These are phyloP conservation scores for Pichia paraexigua DNA, from an alignment of 805 yeast genomes.

Conservation along the genomic window DNA sequence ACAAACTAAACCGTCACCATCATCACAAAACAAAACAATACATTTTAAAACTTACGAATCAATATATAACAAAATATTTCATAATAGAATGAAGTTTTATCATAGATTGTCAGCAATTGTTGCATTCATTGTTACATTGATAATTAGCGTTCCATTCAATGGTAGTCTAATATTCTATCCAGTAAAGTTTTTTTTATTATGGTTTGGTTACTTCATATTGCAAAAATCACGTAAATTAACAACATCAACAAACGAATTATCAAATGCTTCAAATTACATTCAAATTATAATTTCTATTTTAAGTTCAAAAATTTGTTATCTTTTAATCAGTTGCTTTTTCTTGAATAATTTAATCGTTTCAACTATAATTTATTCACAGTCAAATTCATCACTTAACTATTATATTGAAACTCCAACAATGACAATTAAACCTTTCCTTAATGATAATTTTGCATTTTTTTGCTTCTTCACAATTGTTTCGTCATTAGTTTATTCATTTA, in stretches of 20 bases:
- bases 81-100: constrained; percentile 24
- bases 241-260: constrained; percentile 20
- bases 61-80: constrained; percentile 17
- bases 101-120: constrained; percentile 20
- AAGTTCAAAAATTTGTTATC: constrained; percentile 18
- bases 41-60: neutral
- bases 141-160: constrained; percentile 18
- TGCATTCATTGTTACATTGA: constrained; percentile 14
- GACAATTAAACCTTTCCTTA: constrained; percentile 34
- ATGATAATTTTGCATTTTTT: constrained; percentile 39
- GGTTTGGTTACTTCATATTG: constrained; percentile 24
- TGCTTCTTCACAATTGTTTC: constrained; percentile 38
- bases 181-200: constrained; percentile 19
- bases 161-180: constrained; percentile 19
- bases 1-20: neutral
- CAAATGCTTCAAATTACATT: constrained; percentile 18
- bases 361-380: constrained; percentile 18
- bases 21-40: neutral
- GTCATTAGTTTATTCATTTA: constrained; percentile 40
- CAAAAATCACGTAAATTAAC: constrained; percentile 25
- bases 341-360: constrained; percentile 18
- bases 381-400: constrained; percentile 17
- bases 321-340: constrained; percentile 15
- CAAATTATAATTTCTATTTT: constrained; percentile 22
- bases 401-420: constrained; percentile 28